A percentile compares a stretch with the other conserved stretches of the same genome.
Conservation (phyloP, 1,284 basidiomycete species). For the Singerocomus rubriflavus region DNA sequence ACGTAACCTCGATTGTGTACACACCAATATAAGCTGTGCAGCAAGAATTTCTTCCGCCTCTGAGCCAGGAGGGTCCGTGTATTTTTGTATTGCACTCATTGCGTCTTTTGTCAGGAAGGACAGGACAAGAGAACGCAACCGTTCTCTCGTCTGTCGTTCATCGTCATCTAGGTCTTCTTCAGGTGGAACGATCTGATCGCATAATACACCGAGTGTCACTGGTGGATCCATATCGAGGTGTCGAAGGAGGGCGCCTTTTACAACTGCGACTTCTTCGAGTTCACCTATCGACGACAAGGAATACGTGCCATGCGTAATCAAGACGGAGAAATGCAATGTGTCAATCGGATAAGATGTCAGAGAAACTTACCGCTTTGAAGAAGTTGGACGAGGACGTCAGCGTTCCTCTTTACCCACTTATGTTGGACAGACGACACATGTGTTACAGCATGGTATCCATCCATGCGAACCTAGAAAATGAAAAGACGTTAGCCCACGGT, state of each 20-base stretch:
- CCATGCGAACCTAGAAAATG: slow-evolving; percentile 55
- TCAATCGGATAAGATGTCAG: neutral
- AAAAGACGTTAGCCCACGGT: slow-evolving; percentile 10
- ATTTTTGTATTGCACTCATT: slow-evolving; percentile 44
- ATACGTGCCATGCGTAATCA: slow-evolving; percentile 18
- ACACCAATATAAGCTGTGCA: slow-evolving; percentile 48
- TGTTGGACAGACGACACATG: slow-evolving; percentile 56
- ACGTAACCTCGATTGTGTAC: slow-evolving; percentile 13
- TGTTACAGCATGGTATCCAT: slow-evolving; percentile 62
- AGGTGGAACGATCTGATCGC: slow-evolving; percentile 58
- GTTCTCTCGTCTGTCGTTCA: slow-evolving; percentile 55
- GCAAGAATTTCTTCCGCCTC: slow-evolving; percentile 50
- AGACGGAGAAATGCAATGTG: slow-evolving; percentile 18
- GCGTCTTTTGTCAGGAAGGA: slow-evolving; percentile 56
- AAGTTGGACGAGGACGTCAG: slow-evolving; percentile 69
- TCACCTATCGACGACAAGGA: slow-evolving; percentile 47
- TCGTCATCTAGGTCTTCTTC: slow-evolving; percentile 55
- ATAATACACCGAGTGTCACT: slow-evolving; percentile 61
- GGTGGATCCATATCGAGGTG: slow-evolving; percentile 63
- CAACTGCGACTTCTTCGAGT: slow-evolving; percentile 56
- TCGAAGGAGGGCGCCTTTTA: slow-evolving; percentile 55
- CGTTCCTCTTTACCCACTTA: slow-evolving; percentile 66
- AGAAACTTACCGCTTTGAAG: slow-evolving; percentile 62
- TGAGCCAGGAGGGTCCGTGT: slow-evolving; percentile 42
- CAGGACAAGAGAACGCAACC: slow-evolving; percentile 55